Conservation (phyloP, 1,284 basidiomycete species). For the Austroboletus niveus region DNA sequence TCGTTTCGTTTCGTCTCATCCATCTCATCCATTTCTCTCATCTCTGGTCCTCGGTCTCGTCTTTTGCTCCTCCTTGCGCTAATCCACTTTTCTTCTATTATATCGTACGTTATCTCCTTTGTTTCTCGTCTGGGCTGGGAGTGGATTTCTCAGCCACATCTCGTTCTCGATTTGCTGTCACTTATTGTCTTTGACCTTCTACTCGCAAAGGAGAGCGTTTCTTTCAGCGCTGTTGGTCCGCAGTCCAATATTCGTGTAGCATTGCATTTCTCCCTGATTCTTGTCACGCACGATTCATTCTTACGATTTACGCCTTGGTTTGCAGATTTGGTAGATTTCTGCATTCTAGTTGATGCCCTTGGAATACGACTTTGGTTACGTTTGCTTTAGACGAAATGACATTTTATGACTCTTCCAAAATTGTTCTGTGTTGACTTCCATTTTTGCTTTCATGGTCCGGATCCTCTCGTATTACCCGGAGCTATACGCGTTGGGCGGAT, state of each 20-base stretch:
- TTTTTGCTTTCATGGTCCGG: background rate
- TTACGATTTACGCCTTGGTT: slow-evolving; percentile 18
- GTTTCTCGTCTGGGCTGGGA: slow-evolving; percentile 27
- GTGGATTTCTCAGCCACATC: slow-evolving; percentile 33
- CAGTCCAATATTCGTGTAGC: slow-evolving; percentile 30
- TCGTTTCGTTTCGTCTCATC: slow-evolving; percentile 1
- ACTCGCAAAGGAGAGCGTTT: slow-evolving; percentile 28
- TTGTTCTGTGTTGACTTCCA: slow-evolving; percentile 6
- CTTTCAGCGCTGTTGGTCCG: slow-evolving; percentile 29
- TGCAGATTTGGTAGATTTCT: slow-evolving; percentile 33
- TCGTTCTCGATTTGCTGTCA: slow-evolving; percentile 26
- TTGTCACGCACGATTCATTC: slow-evolving; percentile 19
- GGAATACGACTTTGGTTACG: slow-evolving; percentile 25
- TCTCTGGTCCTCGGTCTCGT: slow-evolving; percentile 10
- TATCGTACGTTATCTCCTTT: slow-evolving; percentile 33
- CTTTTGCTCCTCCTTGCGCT: slow-evolving; percentile 28
- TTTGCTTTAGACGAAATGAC: slow-evolving; percentile 20
- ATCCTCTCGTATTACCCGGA: background rate
- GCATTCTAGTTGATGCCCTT: slow-evolving; percentile 21
- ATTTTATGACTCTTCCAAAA: slow-evolving; percentile 13
- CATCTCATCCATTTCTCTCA: background rate
- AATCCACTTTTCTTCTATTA: slow-evolving; percentile 26
- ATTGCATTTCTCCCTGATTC: slow-evolving; percentile 27
- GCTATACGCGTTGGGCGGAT: slow-evolving; percentile 10
- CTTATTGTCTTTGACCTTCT: slow-evolving; percentile 34